Percentiles rank a stretch among this genome's conserved stretches.
These are phyloP conservation scores for Cantharellus anzutake DNA, from an alignment of 768 basidiomycete species.

Conservation along the genomic window DNA sequence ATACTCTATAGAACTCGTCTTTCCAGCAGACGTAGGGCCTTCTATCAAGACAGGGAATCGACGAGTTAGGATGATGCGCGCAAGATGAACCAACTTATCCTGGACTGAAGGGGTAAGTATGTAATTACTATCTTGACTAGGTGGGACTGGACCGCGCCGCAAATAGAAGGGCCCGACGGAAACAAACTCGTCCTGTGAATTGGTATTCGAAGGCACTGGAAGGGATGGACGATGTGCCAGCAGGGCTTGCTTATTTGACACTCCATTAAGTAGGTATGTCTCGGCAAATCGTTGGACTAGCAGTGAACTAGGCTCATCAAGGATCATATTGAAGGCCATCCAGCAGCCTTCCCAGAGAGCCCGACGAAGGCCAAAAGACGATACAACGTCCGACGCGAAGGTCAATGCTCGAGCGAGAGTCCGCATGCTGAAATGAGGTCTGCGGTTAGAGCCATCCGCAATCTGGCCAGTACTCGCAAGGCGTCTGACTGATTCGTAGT, in stretches of 20 bases:
- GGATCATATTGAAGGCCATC: conserved; percentile 95
- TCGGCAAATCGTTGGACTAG: conserved; percentile 50
- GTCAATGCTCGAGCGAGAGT: conserved; percentile 80
- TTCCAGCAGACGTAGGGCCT: conserved; percentile 93
- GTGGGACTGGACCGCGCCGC: conserved; percentile 49
- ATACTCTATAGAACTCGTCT: conserved; percentile 94
- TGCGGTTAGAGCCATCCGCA: conserved; percentile 82
- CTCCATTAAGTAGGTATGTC: conserved; percentile 56
- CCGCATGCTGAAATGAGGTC: conserved; percentile 94
- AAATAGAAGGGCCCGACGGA: conserved; percentile 88
- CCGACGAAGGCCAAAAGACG: conserved; percentile 59
- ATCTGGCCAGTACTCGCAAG: conserved; percentile 56
- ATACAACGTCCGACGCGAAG: conserved; percentile 70
- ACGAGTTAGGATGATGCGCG: conserved; percentile 72
- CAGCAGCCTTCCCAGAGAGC: conserved; percentile 91
- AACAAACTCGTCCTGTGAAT: conserved; percentile 32
- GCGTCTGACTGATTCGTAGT: conserved; percentile 65
- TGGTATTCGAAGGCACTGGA: conserved; percentile 24
- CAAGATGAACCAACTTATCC: conserved; percentile 83
- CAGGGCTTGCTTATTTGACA: conserved; percentile 62
- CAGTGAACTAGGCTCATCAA: conserved; percentile 53
- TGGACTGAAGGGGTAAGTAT: conserved; percentile 93
- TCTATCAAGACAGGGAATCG: conserved; percentile 92
- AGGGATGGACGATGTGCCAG: conserved; percentile 46
- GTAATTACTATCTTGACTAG: conserved; percentile 56